These are phyloP conservation scores for Cardiospermum halicacabum DNA, from an alignment of 345 rosid genomes.

Conservation along the genomic window DNA sequence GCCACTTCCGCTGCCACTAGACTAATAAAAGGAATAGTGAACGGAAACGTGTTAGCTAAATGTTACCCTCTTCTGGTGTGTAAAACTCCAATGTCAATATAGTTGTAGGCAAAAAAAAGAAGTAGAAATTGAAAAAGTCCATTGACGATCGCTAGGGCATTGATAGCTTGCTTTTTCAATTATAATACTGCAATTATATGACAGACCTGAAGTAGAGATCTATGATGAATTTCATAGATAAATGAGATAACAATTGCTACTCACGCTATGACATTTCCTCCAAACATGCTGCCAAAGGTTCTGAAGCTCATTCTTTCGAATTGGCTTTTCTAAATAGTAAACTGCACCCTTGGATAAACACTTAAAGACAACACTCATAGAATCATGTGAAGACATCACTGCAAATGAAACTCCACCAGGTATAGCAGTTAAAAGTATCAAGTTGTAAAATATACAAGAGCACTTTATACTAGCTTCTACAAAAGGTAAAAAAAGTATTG, in stretches of 20 bases:
- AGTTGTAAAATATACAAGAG: background rate
- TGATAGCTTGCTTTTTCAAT: conserved; percentile 6
- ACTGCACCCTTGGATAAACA: conserved; percentile 61
- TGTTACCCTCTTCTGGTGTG: conserved; percentile 5
- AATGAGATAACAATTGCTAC: conserved; percentile 23
- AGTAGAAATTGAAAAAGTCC: background rate
- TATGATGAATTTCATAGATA: conserved; percentile 14
- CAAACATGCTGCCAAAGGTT: conserved; percentile 66
- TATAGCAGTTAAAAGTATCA: conserved; percentile 27
- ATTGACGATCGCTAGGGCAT: background rate
- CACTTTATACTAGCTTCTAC: background rate
- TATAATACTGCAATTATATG: conserved; percentile 3
- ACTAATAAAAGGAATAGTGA: conserved; percentile 28
- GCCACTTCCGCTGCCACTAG: conserved; percentile 24
- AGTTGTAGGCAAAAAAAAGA: conserved; percentile 3
- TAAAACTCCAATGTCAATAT: conserved; percentile 3
- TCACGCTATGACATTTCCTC: conserved; percentile 56
- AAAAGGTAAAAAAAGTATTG: background rate
- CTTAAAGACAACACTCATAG: conserved; percentile 48
- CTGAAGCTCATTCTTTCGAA: conserved; percentile 58
- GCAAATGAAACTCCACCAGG: conserved; percentile 31
- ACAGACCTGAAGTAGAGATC: conserved; percentile 21
- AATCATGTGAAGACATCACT: conserved; percentile 62
- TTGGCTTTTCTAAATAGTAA: conserved; percentile 50
- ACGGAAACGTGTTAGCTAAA: conserved; percentile 14